Conservation (phyloP, 768 basidiomycete genomes). For the Phanerodontia chrysosporium region DNA sequence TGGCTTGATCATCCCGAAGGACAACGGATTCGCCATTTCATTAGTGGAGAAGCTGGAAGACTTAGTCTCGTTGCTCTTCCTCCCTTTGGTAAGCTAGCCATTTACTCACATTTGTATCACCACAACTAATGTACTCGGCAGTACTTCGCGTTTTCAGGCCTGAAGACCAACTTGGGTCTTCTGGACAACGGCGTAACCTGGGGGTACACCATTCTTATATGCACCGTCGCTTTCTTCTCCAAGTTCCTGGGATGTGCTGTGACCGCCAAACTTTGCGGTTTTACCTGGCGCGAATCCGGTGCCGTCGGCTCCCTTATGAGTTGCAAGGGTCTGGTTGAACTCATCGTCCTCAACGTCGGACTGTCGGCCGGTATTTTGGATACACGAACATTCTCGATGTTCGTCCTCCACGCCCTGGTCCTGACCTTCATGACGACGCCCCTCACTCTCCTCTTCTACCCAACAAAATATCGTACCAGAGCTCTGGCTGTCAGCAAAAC, state of each 20-base stretch:
- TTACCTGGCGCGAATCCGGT: conserved; percentile 69
- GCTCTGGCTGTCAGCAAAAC: conserved; percentile 15
- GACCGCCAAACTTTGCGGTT: conserved; percentile 58
- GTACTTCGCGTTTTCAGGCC: conserved; percentile 80
- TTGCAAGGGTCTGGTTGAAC: conserved; percentile 88
- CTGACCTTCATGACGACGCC: conserved; percentile 86
- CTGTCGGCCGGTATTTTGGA: conserved; percentile 61
- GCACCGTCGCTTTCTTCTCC: conserved; percentile 67
- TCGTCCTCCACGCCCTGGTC: conserved; percentile 74
- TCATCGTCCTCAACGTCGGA: conserved; percentile 91
- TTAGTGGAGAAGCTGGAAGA: conserved; percentile 87
- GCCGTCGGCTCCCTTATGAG: conserved; percentile 88
- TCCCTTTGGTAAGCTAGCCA: conserved; percentile 59
- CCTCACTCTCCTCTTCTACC: conserved; percentile 74
- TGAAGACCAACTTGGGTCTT: conserved; percentile 75
- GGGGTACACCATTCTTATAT: conserved; percentile 77
- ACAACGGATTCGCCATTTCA: conserved; percentile 76
- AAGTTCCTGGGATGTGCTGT: conserved; percentile 73
- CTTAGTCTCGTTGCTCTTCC: conserved; percentile 68
- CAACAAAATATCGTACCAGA: conserved; percentile 49
- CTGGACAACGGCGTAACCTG: conserved; percentile 74
- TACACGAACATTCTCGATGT: conserved; percentile 79
- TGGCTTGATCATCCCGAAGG: conserved; percentile 78
- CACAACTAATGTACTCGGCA: conserved; percentile 25
- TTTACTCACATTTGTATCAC: background rate